Conservation (phyloP, 2,329 filamentous ascomycete genomes). For the Colletotrichum somersetense region DNA sequence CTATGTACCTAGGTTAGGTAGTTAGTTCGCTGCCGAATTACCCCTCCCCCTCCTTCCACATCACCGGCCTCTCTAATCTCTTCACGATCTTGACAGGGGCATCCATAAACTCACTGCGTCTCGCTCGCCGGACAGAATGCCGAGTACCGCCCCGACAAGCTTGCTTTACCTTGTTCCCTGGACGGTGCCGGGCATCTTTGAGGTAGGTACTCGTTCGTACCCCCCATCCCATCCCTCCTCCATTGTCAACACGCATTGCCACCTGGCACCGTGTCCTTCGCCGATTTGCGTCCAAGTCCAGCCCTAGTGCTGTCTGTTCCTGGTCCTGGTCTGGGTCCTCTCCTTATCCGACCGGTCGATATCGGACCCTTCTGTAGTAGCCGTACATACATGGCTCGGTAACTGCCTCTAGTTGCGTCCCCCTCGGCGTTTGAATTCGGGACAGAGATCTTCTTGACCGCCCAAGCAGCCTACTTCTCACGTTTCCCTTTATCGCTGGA, state of each 20-base stretch:
- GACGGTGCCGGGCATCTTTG: not conserved
- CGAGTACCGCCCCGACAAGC: slow-evolving; percentile 3
- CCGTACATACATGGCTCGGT: not conserved
- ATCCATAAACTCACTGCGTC: slow-evolving; percentile 7
- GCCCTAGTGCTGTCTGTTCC: slow-evolving; percentile 1
- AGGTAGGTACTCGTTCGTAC: slow-evolving; percentile 2
- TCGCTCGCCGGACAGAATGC: slow-evolving; percentile 34
- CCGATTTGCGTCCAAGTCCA: slow-evolving; percentile 19
- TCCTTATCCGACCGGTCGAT: slow-evolving; percentile 31
- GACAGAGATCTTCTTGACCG: slow-evolving; percentile 13
- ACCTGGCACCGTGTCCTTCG: slow-evolving; percentile 18
- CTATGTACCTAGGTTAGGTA: no score
- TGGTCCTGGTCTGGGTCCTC: slow-evolving; percentile 12
- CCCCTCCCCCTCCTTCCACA: slow-evolving; percentile 28
- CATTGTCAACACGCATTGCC: slow-evolving; percentile 36
- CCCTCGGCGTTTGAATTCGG: slow-evolving; percentile 19
- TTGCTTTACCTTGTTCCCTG: not conserved
- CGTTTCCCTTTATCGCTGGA: not conserved
- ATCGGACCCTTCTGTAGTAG: slow-evolving; percentile 21
- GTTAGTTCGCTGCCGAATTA: not conserved
- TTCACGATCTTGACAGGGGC: not conserved
- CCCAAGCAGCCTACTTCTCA: slow-evolving; percentile 18
- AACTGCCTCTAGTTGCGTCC: not conserved
- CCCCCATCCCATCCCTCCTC: slow-evolving; percentile 5
- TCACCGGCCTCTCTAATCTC: not conserved